A percentile compares a stretch with the other conserved stretches of the same genome.
phyloP scores from a whole-genome alignment of 2,329 filamentous ascomycete genomes.

The Fusarium oxysporum region DNA sequence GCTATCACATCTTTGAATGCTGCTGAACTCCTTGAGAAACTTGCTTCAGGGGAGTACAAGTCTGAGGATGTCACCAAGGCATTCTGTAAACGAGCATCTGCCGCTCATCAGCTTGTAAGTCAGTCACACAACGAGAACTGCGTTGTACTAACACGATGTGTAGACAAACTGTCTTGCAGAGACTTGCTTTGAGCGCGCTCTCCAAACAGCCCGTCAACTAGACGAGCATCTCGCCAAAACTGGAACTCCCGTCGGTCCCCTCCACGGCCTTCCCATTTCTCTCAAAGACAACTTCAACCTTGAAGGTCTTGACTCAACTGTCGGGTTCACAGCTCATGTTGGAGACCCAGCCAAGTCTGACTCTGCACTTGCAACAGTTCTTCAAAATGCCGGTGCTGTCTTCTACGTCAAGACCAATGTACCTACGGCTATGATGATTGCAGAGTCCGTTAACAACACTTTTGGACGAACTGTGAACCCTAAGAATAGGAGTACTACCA shows the following conservation, averaged over 20 bases:
- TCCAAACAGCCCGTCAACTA: conserved; percentile 59
- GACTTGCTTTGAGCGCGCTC: conserved; percentile 65
- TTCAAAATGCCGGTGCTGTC: conserved; percentile 62
- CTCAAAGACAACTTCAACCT: conserved; percentile 80
- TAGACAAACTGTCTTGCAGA: conserved; percentile 64
- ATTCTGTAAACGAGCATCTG: conserved; percentile 65
- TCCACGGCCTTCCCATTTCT: conserved; percentile 74
- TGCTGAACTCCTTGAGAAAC: conserved; percentile 48
- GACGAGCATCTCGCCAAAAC: conserved; percentile 63
- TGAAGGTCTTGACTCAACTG: conserved; percentile 67
- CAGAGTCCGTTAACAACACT: conserved; percentile 73
- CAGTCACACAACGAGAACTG: too few relatives aligned
- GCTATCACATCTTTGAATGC: conserved; percentile 60
- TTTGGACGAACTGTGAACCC: conserved; percentile 74
- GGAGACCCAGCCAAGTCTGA: conserved; percentile 64
- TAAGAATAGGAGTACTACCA: conserved; percentile 66
- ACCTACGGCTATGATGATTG: conserved; percentile 75
- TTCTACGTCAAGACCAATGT: conserved; percentile 69
- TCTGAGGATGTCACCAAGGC: conserved; percentile 58
- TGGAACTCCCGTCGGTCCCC: conserved; percentile 65
- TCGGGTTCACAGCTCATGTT: conserved; percentile 73
- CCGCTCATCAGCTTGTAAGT: conserved; percentile 63
- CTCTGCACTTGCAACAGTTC: conserved; percentile 54
- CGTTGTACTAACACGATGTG: background rate
- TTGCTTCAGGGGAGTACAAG: conserved; percentile 52